Evolutionary conservation across 257 asterid genomes (phyloP), one percentile per base, ranked within the genome.

Genomic region (Leptodermis oblonga): DNA sequence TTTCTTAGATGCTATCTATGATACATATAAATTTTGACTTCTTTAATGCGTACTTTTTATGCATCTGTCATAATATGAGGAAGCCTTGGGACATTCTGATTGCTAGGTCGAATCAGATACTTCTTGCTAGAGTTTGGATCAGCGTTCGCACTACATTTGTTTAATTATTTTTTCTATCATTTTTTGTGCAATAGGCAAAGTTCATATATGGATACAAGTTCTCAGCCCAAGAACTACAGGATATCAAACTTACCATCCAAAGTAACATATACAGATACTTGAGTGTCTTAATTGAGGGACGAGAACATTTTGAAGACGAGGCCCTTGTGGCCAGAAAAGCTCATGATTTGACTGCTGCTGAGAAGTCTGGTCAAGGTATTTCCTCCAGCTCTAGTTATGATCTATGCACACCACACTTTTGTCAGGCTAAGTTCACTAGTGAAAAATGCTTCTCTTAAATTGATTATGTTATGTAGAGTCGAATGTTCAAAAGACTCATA

Each of bases 231-330:
- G 95, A 84, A 74, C 67, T 86, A 64, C 82, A 76, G 76, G 79
- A 77, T 73, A 74, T 86, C 51, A 89, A 87, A 86, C 84, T 73
- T 67, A 74, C 68, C 61, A 81, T 87, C 73, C 90, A 79, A 70
- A 81, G 80, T 20, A 89, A 81, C 80, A 52, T 81, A 20, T 84
- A 79, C 72, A 80, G 72, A 83, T 87, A 87, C 81, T 78, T 89
- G 31, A 63, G 87, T 34, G 61, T 71, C 62, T 69, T 89, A 71
- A 87, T 89, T 10, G 92, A 89, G 80, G 87, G 85, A 46, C 82
- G 85, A 53, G 88, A 85, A 74, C 83, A 70, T 73, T 83, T 85
- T 71, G 95, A 89, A 81, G 90, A 85, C 51, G 89, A 84, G 76
- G 75, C 73, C 65, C 34, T 73, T 62, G 30, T 45, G 61, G 70